Percentiles rank a stretch among this genome's conserved stretches.
These are phyloP conservation scores for Corynespora cassiicola DNA, from an alignment of 2,329 filamentous ascomycete species.

Conservation along the genomic window DNA sequence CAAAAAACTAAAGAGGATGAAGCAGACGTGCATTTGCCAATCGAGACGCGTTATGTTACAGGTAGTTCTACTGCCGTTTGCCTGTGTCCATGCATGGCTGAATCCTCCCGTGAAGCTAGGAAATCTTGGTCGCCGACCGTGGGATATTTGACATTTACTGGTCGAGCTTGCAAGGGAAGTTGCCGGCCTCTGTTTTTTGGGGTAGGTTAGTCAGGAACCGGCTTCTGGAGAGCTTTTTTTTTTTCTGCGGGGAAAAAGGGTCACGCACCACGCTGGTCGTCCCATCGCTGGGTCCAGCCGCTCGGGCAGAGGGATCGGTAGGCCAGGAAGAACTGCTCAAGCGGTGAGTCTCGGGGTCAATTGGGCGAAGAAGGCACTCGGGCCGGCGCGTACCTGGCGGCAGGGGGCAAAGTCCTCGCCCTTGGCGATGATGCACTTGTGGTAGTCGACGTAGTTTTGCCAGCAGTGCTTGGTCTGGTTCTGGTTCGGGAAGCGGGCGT, in stretches of 20 bases:
- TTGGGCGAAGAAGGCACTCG: background rate
- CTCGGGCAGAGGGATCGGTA: constrained; percentile 98
- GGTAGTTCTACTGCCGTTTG: constrained; percentile 3
- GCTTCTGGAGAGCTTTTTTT: background rate
- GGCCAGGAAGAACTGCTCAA: constrained; percentile 84
- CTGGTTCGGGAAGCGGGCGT: constrained; percentile 97
- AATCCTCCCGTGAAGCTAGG: background rate
- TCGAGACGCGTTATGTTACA: constrained; percentile 14
- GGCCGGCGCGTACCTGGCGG: constrained; percentile 74
- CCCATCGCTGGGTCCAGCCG: constrained; percentile 93
- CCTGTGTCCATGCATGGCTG: background rate
- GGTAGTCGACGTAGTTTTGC: constrained; percentile 99
- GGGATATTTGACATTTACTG: constrained; percentile 32
- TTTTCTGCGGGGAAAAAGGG: background rate
- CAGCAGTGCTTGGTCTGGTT: constrained; percentile 99
- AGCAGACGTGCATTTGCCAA: constrained; percentile 11
- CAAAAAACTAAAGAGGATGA: no score
- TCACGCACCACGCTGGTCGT: constrained; percentile 88
- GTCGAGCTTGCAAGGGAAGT: constrained; percentile 45
- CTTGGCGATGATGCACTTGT: constrained; percentile 99
- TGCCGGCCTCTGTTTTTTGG: constrained; percentile 31
- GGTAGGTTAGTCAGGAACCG: background rate
- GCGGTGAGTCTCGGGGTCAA: no score
- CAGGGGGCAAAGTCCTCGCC: constrained; percentile 98
- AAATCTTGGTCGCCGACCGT: background rate